Percentiles rank a stretch among this genome's conserved stretches.
phyloP scores from a whole-genome alignment of 1,284 basidiomycete genomes.

The Gomphus sp. region DNA sequence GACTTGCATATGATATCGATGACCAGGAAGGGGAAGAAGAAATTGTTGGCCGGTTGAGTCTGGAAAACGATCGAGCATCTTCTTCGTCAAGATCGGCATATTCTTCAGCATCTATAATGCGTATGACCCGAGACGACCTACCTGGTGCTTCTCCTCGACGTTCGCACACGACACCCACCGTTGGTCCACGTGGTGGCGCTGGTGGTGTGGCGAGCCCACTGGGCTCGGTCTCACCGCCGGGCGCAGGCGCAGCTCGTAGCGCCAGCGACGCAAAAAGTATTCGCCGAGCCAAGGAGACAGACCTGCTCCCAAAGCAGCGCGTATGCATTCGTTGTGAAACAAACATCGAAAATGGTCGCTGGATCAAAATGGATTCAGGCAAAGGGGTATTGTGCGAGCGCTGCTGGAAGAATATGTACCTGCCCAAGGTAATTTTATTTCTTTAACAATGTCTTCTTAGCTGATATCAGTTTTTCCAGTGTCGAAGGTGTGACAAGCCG shows the following conservation, averaged over 20 bases:
- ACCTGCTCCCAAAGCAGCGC: constrained; percentile 25
- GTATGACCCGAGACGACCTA: constrained; percentile 16
- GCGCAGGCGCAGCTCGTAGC: constrained; percentile 1
- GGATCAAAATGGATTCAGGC: constrained; percentile 71
- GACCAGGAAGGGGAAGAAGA: constrained; percentile 1
- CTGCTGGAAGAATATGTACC: constrained; percentile 92
- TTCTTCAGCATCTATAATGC: constrained; percentile 13
- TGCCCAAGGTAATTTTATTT: constrained; percentile 60
- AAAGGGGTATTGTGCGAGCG: constrained; percentile 63
- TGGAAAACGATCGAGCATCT: constrained; percentile 7
- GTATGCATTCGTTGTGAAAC: constrained; percentile 61
- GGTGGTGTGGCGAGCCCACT: constrained; percentile 14
- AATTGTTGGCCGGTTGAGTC: not conserved
- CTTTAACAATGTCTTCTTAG: constrained; percentile 1
- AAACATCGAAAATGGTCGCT: constrained; percentile 67
- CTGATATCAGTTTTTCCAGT: constrained; percentile 34
- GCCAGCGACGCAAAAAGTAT: constrained; percentile 5
- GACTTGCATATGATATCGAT: constrained; percentile 20
- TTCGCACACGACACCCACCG: constrained; percentile 20
- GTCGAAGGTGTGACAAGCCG: constrained; percentile 70
- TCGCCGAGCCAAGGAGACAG: constrained; percentile 11
- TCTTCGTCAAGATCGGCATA: constrained; percentile 12
- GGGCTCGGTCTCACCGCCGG: not conserved
- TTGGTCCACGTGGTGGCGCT: constrained; percentile 20
- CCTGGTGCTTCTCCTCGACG: constrained; percentile 17